Percentiles rank a stretch among this genome's conserved stretches.
Evolutionary conservation across 192 early-diverging fungal genomes (phyloP).

Genomic region (Rhizophagus clarus): DNA sequence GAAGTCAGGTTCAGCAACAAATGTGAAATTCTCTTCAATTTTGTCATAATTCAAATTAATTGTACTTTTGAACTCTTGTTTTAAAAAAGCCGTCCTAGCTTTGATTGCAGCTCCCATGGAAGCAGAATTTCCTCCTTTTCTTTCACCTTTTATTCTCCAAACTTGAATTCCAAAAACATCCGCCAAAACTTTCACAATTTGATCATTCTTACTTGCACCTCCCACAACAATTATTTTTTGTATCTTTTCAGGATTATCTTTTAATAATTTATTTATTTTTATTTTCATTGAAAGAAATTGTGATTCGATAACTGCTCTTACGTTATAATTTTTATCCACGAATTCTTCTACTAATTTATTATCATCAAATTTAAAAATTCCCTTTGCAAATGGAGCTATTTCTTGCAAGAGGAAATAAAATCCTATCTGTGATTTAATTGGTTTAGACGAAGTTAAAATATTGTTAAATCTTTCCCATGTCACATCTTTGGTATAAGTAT

Average conservation of each 20-base stretch:
- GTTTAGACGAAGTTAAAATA: conserved; percentile 32
- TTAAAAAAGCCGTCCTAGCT: conserved; percentile 36
- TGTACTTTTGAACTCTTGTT: background rate
- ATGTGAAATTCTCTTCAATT: too few species aligned
- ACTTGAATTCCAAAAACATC: conserved; percentile 76
- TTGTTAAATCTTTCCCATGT: conserved; percentile 27
- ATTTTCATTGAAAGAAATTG: conserved; percentile 73
- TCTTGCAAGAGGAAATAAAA: conserved; percentile 78
- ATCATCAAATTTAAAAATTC: conserved; percentile 63
- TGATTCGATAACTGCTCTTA: conserved; percentile 72
- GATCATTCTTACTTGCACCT: conserved; percentile 66
- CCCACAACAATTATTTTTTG: conserved; percentile 68
- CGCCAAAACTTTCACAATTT: conserved; percentile 60
- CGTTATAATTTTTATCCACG: conserved; percentile 39
- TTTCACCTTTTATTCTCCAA: conserved; percentile 36
- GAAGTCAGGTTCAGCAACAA: background rate
- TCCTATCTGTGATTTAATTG: conserved; percentile 43
- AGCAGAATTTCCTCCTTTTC: conserved; percentile 53
- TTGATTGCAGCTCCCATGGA: conserved; percentile 62
- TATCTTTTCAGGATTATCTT: conserved; percentile 2
- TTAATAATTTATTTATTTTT: conserved; percentile 42
- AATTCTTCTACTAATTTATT: conserved; percentile 46
- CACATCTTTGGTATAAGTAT: conserved; percentile 49
- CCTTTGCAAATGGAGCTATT: conserved; percentile 73
- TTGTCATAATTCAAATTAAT: background rate